Base-by-base conservation (phyloP, 2,329 filamentous ascomycete genomes). In the Cephalotrichum gorgonifer region DNA sequence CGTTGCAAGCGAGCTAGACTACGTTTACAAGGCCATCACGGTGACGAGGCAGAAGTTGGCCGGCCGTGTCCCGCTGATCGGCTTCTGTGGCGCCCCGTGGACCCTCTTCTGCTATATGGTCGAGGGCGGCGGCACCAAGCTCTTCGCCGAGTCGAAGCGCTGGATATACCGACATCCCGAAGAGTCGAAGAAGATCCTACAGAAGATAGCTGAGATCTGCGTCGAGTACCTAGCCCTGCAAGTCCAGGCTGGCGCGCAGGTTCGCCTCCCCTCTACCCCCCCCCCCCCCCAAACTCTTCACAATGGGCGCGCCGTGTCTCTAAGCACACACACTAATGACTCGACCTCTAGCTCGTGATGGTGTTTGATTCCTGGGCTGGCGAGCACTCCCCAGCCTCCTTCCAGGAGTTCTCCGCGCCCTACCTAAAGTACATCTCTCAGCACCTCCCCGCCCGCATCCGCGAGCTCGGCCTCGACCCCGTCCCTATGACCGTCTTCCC, bases 291-390 rank as follows among this genome's bases (percentile, higher is more conserved):
- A n/a, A 22, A n/a, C 15, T 43, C 44, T 35, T 15, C 35, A 25
- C 30, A 25, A 25, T 26, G n/a, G n/a, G n/a, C n/a, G n/a, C n/a
- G n/a, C n/a, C n/a, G n/a, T n/a, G n/a, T n/a, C n/a, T n/a, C n/a
- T n/a, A n/a, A n/a, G n/a, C n/a, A n/a, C n/a, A n/a, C n/a, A n/a
- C n/a, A n/a, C n/a, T n/a, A n/a, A n/a, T n/a, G n/a, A n/a, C n/a
- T n/a, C n/a, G n/a, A n/a, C 43, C 17, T 23, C 17, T 52, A 87
- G 82, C 79, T 96, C 62, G 74, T 97, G 26, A 93, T 97, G 75
- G 88, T 98, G 12, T 98, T 98, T 61, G 93, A 98, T 64, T 97
- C 91, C 0, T 98, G 93, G 91, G 93, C 93, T 2, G 90, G 89
- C 39, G 93, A 98, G 69, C 75, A 98, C 43, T 89, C 86, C 8